Conservation (phyloP, 345 rosid genomes). For the Orychophragmus violaceus region DNA sequence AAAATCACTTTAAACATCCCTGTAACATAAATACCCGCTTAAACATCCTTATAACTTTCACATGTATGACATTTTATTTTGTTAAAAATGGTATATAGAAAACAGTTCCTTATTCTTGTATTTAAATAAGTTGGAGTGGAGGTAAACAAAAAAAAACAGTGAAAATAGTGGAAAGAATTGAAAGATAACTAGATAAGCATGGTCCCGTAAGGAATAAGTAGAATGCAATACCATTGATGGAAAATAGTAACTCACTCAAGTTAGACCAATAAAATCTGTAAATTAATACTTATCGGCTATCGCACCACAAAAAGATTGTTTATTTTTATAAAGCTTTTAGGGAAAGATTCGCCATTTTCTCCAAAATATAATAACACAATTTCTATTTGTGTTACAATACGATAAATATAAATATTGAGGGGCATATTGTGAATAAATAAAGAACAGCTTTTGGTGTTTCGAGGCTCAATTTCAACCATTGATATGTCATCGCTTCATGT, state of each 20-base stretch:
- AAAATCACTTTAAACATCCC: too few relatives aligned
- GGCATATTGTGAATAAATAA: constrained; percentile 11
- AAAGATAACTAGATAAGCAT: constrained; percentile 20
- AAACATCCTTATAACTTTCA: too few relatives aligned
- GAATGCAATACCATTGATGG: background rate
- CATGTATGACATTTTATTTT: background rate
- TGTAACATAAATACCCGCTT: background rate
- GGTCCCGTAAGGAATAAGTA: constrained; percentile 8
- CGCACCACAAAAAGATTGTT: constrained; percentile 6
- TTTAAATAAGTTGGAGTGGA: background rate
- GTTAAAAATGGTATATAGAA: background rate
- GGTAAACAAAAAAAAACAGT: background rate
- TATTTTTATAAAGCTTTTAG: background rate
- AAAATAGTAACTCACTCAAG: background rate
- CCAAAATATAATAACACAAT: background rate
- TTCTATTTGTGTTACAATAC: constrained; percentile 23
- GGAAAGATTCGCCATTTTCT: constrained; percentile 23
- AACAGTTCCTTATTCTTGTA: background rate
- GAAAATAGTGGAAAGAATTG: background rate
- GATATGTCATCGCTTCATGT: background rate
- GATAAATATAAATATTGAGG: constrained; percentile 4
- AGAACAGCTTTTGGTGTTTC: constrained; percentile 5
- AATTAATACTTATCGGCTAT: background rate
- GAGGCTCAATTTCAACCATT: constrained; percentile 10
- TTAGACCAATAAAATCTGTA: constrained; percentile 13